Base-by-base conservation (phyloP, 768 basidiomycete species). In the Amanita fuliginea region DNA sequence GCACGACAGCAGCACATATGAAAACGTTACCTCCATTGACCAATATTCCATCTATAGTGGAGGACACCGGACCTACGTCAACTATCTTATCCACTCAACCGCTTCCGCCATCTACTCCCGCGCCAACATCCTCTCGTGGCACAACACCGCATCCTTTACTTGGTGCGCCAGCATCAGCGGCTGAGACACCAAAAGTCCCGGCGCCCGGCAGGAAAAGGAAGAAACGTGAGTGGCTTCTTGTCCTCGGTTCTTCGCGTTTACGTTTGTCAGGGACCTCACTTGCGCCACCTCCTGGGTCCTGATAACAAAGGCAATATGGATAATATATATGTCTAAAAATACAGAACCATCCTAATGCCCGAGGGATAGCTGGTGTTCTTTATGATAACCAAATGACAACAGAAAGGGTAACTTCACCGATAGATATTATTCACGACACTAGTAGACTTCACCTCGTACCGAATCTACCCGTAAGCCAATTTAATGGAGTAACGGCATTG, bases 391-490 rank as follows among this genome's bases (percentile, higher is more conserved):
- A 24, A 14, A 42, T 42, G 41, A n/a, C n/a, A n/a, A n/a, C n/a
- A n/a, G n/a, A n/a, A 21, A 22, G 1, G 10, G 39, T 30, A 10
- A 10, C 30, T 30, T 8, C 26, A 28, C 30, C 13, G 32, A 32
- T 32, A 32, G 32, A 32, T 32, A 13, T 32, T 32, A 32, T 32
- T 32, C 32, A 13, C 9, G 32, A 32, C 32, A 10, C 13, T 19
- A 21, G 39, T 21, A 5, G 39, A 8, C 14, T 40, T 67, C 53
- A 73, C 65, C 71, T 68, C 43, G 79, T 71, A 48, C 81, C 74
- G 49, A 90, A 62, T 62, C 78, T 86, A 37, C 76, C 81, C 18
- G 88, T 82, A 45, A 91, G 62, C 88, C 88, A 91, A 6, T 80
- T 83, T 2, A 91, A 65, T 6, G 87, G 86, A 34, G 83, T 81